Evolutionary conservation across 2,329 filamentous ascomycete genomes (phyloP).

Genomic region (Ascochyta fabae): DNA sequence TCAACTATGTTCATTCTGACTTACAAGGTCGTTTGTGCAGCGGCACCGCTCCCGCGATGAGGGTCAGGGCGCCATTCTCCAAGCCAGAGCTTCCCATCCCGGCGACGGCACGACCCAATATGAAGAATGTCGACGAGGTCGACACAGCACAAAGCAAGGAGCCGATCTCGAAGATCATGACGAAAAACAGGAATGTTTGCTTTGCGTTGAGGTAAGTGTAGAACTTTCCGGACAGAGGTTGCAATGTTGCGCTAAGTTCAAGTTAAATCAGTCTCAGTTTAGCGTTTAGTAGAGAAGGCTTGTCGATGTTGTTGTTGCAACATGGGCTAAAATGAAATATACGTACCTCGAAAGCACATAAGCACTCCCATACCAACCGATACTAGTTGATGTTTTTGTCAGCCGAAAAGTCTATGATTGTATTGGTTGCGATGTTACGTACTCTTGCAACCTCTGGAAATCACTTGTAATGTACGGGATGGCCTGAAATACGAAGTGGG

Average conservation of each 20-base stretch:
- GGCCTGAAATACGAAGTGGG: neutral
- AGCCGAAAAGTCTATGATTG: too few relatives aligned
- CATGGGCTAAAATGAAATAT: neutral
- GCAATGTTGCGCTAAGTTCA: neutral
- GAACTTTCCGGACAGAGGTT: neutral
- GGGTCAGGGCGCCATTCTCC: conserved; percentile 10
- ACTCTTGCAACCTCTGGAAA: neutral
- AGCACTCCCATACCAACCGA: too few relatives aligned
- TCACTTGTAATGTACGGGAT: neutral
- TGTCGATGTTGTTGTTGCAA: too few relatives aligned
- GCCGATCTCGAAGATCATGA: neutral
- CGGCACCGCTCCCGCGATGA: neutral
- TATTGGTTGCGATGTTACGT: too few relatives aligned
- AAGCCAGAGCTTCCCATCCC: conserved; percentile 19
- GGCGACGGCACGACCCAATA: conserved; percentile 20
- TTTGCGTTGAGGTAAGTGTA: neutral
- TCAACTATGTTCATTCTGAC: neutral
- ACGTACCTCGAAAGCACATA: neutral
- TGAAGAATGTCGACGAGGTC: conserved; percentile 3
- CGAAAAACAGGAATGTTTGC: neutral
- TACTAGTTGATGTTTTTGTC: too few relatives aligned
- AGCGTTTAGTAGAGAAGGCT: too few relatives aligned
- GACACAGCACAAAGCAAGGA: neutral
- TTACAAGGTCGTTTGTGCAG: neutral
- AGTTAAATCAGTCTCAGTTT: too few relatives aligned